Percentiles rank a stretch among this genome's conserved stretches.
Evolutionary conservation across 2,329 filamentous ascomycete genomes (phyloP).

Genomic region (Pleoardoris graminearum): DNA sequence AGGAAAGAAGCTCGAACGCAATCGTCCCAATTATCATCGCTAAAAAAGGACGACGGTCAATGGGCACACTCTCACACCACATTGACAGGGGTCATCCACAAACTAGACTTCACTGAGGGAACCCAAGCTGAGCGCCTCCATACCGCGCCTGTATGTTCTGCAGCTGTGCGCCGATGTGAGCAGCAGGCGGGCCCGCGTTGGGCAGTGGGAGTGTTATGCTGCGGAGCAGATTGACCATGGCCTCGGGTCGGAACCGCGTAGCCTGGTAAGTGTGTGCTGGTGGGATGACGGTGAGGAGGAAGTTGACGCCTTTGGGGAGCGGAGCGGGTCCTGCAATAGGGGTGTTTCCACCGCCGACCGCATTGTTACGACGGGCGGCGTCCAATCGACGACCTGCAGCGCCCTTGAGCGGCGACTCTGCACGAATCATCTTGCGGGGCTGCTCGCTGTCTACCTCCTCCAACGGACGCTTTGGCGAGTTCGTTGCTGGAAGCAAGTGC

Average conservation of each 20-base stretch:
- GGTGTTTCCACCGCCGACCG: constrained; percentile 32
- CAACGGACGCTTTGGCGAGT: constrained; percentile 53
- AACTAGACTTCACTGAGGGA: neutral
- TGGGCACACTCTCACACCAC: neutral
- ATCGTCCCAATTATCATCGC: neutral
- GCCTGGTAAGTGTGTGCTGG: constrained; percentile 71
- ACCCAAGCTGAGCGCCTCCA: constrained; percentile 18
- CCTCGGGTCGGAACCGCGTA: constrained; percentile 69
- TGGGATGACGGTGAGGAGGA: constrained; percentile 71
- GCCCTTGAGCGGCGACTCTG: constrained; percentile 91
- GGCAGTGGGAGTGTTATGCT: constrained; percentile 42
- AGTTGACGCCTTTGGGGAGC: constrained; percentile 66
- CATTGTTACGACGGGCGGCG: constrained; percentile 62
- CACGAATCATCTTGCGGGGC: constrained; percentile 83
- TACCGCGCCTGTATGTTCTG: constrained; percentile 40
- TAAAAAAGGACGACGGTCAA: neutral
- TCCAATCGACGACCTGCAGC: constrained; percentile 83
- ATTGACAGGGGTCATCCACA: neutral
- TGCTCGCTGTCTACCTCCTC: constrained; percentile 71
- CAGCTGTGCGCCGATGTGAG: constrained; percentile 23
- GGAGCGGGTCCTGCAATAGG: constrained; percentile 58
- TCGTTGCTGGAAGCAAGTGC: constrained; percentile 30
- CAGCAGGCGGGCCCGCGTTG: constrained; percentile 5
- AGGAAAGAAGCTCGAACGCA: neutral
- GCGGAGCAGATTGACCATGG: constrained; percentile 73